phyloP scores from a whole-genome alignment of 2,329 filamentous ascomycete species.

The Zymoseptoria ardabiliae region DNA sequence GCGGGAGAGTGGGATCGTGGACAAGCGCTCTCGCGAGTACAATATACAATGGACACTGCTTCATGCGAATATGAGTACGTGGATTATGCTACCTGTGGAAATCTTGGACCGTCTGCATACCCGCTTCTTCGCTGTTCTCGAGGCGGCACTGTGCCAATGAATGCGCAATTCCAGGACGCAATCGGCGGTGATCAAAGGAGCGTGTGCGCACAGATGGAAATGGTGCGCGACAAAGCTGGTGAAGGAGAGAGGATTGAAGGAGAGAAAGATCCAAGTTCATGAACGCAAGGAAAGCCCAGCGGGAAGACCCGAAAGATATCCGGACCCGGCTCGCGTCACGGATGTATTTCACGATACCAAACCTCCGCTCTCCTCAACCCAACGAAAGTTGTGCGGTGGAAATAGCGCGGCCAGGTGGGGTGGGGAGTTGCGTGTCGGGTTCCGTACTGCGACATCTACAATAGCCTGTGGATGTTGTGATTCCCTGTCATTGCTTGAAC shows the following conservation, averaged over 20 bases:
- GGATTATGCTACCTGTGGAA: constrained; percentile 1
- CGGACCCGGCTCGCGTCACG: no score
- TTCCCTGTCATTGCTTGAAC: no score
- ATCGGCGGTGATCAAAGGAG: background rate
- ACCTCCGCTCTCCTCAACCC: no score
- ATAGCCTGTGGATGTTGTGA: no score
- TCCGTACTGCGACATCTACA: no score
- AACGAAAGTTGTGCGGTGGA: no score
- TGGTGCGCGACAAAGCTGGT: background rate
- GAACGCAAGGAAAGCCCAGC: background rate
- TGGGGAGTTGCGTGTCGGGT: no score
- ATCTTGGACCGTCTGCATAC: constrained; percentile 4
- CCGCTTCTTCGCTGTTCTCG: background rate
- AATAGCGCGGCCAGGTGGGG: no score
- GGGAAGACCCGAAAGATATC: no score
- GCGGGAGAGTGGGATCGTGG: background rate
- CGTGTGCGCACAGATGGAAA: background rate
- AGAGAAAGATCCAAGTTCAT: background rate
- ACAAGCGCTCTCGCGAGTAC: background rate
- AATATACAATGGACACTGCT: background rate
- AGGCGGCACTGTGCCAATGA: background rate
- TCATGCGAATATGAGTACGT: constrained; percentile 3
- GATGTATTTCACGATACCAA: no score
- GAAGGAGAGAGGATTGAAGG: background rate
- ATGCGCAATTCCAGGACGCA: background rate